Percentiles rank a stretch among this genome's conserved stretches.
Conservation (phyloP, 2,329 filamentous ascomycete species). For the Microsporum ferrugineum region DNA sequence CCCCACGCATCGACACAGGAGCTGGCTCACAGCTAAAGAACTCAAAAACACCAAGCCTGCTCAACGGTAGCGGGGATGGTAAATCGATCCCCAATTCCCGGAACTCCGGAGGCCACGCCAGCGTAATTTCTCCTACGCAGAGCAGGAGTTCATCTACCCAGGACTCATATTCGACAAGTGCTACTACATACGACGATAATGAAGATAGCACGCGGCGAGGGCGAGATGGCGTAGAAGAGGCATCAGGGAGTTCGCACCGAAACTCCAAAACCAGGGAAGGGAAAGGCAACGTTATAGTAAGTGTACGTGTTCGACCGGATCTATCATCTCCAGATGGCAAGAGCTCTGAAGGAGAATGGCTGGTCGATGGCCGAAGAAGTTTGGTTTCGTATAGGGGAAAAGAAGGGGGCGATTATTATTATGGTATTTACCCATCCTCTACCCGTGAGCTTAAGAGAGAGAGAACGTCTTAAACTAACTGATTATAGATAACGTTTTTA, state of each 20-base stretch:
- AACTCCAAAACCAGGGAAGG: conserved; percentile 47
- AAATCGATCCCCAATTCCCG: conserved; percentile 57
- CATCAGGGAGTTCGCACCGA: conserved; percentile 22
- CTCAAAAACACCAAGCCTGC: conserved; percentile 55
- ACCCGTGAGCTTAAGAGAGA: background rate
- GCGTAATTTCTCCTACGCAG: conserved; percentile 68
- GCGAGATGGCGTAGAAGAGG: conserved; percentile 22
- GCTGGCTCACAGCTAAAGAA: conserved; percentile 28
- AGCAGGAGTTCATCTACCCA: conserved; percentile 87
- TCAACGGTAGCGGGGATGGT: conserved; percentile 68
- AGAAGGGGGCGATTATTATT: conserved; percentile 84
- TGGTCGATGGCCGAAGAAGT: conserved; percentile 73
- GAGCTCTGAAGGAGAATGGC: conserved; percentile 71
- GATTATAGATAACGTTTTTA: conserved; percentile 80
- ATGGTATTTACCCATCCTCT: conserved; percentile 47
- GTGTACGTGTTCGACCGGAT: conserved; percentile 85
- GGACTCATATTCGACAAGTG: conserved; percentile 82
- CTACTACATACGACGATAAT: conserved; percentile 75
- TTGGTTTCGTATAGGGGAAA: conserved; percentile 74
- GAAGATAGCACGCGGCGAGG: conserved; percentile 41
- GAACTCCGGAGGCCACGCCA: conserved; percentile 64
- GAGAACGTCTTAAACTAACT: background rate
- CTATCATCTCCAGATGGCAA: conserved; percentile 50
- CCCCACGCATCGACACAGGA: conserved; percentile 45
- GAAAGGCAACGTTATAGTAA: conserved; percentile 93